Percentiles rank a stretch among this genome's conserved stretches.
Conservation (phyloP, 306 rosid species). For the Vicia sativa region DNA sequence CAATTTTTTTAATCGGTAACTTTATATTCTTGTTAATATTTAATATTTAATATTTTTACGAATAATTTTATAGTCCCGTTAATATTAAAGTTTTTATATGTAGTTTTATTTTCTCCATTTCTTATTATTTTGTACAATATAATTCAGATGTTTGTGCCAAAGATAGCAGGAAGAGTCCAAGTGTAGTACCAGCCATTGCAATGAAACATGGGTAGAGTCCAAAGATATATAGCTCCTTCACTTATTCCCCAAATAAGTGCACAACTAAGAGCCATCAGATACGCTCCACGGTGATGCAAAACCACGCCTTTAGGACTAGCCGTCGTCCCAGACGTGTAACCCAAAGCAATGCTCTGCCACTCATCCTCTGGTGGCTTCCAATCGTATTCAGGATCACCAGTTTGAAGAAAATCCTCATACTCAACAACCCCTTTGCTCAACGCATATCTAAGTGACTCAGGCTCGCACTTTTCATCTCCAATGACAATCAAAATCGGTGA, state of each 20-base stretch:
- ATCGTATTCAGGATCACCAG: conserved; percentile 73
- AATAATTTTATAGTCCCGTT: too few species aligned
- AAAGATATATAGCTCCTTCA: conserved; percentile 81
- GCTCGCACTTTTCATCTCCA: conserved; percentile 77
- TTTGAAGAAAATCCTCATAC: conserved; percentile 57
- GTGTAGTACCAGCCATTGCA: conserved; percentile 96
- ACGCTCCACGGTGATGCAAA: conserved; percentile 86
- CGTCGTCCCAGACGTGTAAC: conserved; percentile 94
- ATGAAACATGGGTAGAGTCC: conserved; percentile 98
- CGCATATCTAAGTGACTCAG: conserved; percentile 33
- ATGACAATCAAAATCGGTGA: conserved; percentile 74
- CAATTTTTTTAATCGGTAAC: too few species aligned
- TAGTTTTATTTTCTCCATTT: too few species aligned
- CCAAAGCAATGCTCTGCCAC: conserved; percentile 95
- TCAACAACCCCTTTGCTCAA: conserved; percentile 38
- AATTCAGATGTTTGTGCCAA: too few species aligned
- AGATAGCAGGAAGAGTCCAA: too few species aligned
- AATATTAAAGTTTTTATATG: too few species aligned
- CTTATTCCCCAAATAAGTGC: conserved; percentile 83
- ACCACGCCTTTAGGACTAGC: conserved; percentile 97
- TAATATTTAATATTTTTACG: too few species aligned
- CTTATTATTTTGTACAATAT: too few species aligned
- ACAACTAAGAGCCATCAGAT: conserved; percentile 51
- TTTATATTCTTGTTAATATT: too few species aligned
- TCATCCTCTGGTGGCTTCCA: conserved; percentile 93